phyloP scores from a whole-genome alignment of 164 flowering plant species.

The Aristolochia californica region DNA sequence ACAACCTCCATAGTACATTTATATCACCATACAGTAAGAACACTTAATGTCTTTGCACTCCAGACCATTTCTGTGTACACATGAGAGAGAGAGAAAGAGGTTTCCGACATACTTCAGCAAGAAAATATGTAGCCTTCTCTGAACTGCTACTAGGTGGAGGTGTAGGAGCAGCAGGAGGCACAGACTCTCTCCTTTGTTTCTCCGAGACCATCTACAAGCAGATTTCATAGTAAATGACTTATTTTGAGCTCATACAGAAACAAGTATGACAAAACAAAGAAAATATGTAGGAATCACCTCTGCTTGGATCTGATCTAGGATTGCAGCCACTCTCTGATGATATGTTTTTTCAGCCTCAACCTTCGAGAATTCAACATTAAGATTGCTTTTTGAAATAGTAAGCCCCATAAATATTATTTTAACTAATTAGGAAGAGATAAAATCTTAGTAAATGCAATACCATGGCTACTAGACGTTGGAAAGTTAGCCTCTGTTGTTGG shows the following conservation, averaged over 20 bases:
- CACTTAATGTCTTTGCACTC: too few relatives aligned
- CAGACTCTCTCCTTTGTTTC: slow-evolving; percentile 83
- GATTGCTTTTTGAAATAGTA: neutral
- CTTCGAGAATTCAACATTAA: slow-evolving; percentile 25
- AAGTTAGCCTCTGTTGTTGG: slow-evolving; percentile 88
- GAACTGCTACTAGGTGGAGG: slow-evolving; percentile 40
- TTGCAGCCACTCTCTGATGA: slow-evolving; percentile 70
- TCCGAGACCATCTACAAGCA: slow-evolving; percentile 74
- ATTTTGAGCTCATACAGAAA: neutral
- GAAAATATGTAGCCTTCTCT: slow-evolving; percentile 57
- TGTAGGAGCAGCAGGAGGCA: slow-evolving; percentile 92
- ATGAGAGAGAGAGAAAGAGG: neutral
- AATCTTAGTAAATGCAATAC: slow-evolving; percentile 22
- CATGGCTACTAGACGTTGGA: slow-evolving; percentile 92
- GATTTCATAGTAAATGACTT: neutral
- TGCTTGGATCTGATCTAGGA: slow-evolving; percentile 72
- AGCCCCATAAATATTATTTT: neutral
- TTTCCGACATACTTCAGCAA: slow-evolving; percentile 64
- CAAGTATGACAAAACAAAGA: neutral
- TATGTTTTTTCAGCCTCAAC: slow-evolving; percentile 84
- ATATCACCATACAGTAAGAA: too few relatives aligned
- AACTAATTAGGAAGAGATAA: neutral
- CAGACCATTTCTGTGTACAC: too few relatives aligned
- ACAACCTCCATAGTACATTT: too few relatives aligned
- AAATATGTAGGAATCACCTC: slow-evolving; percentile 42